Conservation (phyloP, 2,329 filamentous ascomycete species). For the Fusarium nanum region DNA sequence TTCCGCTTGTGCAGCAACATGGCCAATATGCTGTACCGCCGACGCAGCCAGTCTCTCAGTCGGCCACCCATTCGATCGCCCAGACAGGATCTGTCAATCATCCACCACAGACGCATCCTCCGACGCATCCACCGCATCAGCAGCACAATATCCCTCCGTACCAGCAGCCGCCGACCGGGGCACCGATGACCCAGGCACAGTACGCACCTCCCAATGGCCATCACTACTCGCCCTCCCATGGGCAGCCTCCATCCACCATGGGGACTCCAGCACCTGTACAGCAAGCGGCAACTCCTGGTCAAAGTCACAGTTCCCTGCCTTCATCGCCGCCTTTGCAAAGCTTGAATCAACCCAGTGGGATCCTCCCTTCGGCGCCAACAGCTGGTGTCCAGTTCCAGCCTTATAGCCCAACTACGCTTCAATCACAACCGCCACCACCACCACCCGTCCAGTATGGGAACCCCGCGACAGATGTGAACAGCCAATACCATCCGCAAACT, state of each 20-base stretch:
- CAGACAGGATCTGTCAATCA: background rate
- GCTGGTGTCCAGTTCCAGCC: background rate
- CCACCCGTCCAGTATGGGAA: background rate
- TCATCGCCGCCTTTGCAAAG: background rate
- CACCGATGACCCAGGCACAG: background rate
- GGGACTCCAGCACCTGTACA: background rate
- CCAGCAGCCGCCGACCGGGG: background rate
- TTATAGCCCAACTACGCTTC: background rate
- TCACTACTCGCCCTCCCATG: background rate
- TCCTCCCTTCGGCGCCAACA: background rate
- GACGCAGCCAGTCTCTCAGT: background rate
- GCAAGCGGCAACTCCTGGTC: background rate
- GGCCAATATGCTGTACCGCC: background rate
- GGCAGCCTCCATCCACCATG: background rate
- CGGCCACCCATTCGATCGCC: accelerated
- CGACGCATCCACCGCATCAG: background rate
- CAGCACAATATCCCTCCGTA: background rate
- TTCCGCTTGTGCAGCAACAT: background rate
- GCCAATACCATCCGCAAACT: background rate
- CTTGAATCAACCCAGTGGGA: background rate
- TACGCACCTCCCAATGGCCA: background rate
- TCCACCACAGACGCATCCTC: background rate
- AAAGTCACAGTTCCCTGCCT: background rate
- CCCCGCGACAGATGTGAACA: accelerated
- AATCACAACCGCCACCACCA: background rate